Percentiles rank a stretch among this genome's conserved stretches.
Conservation (phyloP, 208 protist genomes). For the Crithidia thermophila region DNA sequence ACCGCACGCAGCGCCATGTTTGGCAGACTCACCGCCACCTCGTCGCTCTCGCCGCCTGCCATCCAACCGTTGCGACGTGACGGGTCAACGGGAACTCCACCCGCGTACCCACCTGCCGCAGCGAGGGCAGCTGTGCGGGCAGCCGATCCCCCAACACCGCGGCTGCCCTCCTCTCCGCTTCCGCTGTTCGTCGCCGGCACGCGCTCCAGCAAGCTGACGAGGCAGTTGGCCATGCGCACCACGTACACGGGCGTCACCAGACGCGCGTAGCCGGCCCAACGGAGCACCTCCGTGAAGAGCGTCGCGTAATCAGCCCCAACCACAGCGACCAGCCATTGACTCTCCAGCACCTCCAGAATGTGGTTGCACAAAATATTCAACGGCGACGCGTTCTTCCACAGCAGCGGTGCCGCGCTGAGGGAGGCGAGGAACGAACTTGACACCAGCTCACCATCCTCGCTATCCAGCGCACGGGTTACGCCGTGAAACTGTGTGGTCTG, state of each 20-base stretch:
- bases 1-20: constrained; percentile 19
- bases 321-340: constrained; percentile 47
- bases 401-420: constrained; percentile 43
- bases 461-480: background rate
- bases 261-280: constrained; percentile 54
- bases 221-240: constrained; percentile 34
- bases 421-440: background rate
- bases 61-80: too few relatives aligned
- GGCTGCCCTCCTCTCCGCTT: background rate
- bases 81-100: background rate
- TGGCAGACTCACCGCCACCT: background rate
- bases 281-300: constrained; percentile 52
- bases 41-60: too few relatives aligned
- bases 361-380: constrained; percentile 55
- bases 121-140: background rate
- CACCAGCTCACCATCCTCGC: background rate
- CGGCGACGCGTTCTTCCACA: constrained; percentile 75
- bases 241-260: constrained; percentile 46
- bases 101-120: background rate
- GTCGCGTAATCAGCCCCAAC: constrained; percentile 67
- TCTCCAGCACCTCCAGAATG: constrained; percentile 74
- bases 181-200: background rate
- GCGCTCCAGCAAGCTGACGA: constrained; percentile 51
- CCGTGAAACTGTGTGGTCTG: too few relatives aligned
- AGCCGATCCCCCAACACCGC: too few relatives aligned